A percentile compares a stretch with the other conserved stretches of the same genome.
Evolutionary conservation across 768 basidiomycete genomes (phyloP).

Genomic region (Symmetrospora coprosmae): DNA sequence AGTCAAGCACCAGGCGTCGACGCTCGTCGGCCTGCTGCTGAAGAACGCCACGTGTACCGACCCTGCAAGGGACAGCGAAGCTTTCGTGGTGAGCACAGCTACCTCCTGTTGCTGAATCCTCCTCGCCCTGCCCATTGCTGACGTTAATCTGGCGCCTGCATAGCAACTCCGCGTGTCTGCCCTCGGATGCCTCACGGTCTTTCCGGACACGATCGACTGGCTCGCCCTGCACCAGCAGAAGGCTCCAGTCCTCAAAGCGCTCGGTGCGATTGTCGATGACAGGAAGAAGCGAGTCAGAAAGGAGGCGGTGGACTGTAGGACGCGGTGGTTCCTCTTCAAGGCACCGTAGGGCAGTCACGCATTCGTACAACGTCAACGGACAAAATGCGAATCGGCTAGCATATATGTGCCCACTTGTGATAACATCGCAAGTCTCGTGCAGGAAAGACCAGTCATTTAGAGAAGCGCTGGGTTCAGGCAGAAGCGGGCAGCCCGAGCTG

Average conservation of each 20-base stretch:
- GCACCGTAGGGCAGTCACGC: not conserved
- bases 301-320: constrained; percentile 70
- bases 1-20: constrained; percentile 56
- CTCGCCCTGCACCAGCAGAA: constrained; percentile 71
- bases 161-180: constrained; percentile 66
- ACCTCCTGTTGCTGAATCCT: not conserved
- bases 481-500: constrained; percentile 49
- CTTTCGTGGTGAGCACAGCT: constrained; percentile 14
- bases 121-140: not conserved
- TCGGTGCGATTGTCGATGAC: constrained; percentile 70
- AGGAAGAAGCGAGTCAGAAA: constrained; percentile 68
- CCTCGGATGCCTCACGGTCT: constrained; percentile 53
- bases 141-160: not conserved
- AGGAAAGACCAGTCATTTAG: no score
- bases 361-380: not conserved
- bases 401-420: no score
- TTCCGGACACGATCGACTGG: constrained; percentile 67
- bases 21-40: constrained; percentile 58
- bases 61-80: not conserved
- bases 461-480: no score
- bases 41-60: constrained; percentile 40
- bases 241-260: constrained; percentile 53
- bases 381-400: no score
- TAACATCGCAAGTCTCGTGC: no score
- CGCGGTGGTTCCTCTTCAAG: constrained; percentile 36